These are phyloP conservation scores for Talaromyces albobiverticillius DNA, from an alignment of 2,329 filamentous ascomycete genomes.

Conservation along the genomic window DNA sequence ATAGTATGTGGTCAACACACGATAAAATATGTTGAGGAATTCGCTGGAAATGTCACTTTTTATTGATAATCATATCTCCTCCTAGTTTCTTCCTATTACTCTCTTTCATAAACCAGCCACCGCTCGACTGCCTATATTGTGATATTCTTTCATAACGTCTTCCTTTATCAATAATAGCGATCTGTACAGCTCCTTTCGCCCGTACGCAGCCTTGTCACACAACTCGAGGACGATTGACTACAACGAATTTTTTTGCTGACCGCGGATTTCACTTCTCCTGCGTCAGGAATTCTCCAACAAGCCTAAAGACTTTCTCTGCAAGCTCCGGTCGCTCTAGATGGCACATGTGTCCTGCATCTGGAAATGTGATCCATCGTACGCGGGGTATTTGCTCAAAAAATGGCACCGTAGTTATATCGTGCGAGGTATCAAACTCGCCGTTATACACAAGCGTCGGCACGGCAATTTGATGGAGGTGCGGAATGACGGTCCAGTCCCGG, in stretches of 20 bases:
- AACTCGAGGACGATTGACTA: too few relatives aligned
- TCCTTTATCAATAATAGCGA: too few relatives aligned
- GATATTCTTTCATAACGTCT: too few relatives aligned
- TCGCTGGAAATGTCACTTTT: too few relatives aligned
- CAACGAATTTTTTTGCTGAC: background rate
- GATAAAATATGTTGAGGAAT: too few relatives aligned
- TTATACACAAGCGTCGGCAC: conserved; percentile 1
- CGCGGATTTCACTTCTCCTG: background rate
- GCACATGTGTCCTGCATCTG: conserved; percentile 1
- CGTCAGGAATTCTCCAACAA: conserved; percentile 2
- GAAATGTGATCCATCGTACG: conserved; percentile 1
- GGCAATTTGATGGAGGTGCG: background rate
- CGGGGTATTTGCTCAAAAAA: conserved; percentile 1
- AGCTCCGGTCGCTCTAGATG: conserved; percentile 1
- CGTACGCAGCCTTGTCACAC: too few relatives aligned
- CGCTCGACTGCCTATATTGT: too few relatives aligned
- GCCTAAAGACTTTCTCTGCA: background rate
- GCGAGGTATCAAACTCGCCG: conserved; percentile 1
- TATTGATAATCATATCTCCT: too few relatives aligned
- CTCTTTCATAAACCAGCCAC: too few relatives aligned
- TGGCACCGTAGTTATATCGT: background rate
- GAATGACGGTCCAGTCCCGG: conserved; percentile 1
- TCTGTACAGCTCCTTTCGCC: too few relatives aligned
- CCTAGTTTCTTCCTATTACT: too few relatives aligned
- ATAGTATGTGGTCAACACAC: too few relatives aligned